phyloP scores from a whole-genome alignment of 352 stramenopile genomes.

The Elongisporangium undulatum region DNA sequence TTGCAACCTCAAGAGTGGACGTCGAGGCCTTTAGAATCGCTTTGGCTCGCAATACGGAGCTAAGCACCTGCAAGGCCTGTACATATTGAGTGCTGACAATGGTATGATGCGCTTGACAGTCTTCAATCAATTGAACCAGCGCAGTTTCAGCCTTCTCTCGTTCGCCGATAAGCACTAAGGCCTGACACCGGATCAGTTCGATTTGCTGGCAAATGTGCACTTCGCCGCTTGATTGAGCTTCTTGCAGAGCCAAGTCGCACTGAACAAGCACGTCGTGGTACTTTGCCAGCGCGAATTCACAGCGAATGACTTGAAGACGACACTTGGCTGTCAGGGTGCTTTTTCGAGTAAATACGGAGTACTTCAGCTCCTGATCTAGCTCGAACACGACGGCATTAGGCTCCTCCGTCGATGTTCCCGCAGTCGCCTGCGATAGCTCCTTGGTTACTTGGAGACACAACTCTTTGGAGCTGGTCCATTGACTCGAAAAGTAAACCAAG shows the following conservation, averaged over 20 bases:
- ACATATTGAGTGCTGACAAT: conserved; percentile 32
- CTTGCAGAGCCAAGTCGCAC: conserved; percentile 25
- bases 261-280: conserved; percentile 24
- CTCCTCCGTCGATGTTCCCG: background rate
- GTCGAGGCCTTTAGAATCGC: conserved; percentile 11
- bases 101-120: conserved; percentile 12
- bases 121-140: conserved; percentile 20
- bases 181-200: conserved; percentile 31
- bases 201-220: conserved; percentile 35
- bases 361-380: conserved; percentile 39
- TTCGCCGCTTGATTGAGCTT: conserved; percentile 32
- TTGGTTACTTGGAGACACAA: conserved; percentile 18
- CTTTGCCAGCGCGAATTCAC: conserved; percentile 24
- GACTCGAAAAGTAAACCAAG: conserved; percentile 25
- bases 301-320: conserved; percentile 28
- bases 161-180: conserved; percentile 32
- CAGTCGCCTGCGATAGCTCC: conserved; percentile 7
- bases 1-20: conserved; percentile 9
- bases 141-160: conserved; percentile 16
- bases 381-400: conserved; percentile 4
- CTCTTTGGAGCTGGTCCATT: conserved; percentile 24
- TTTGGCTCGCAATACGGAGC: conserved; percentile 31
- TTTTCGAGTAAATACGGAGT: conserved; percentile 18
- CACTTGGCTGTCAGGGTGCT: conserved; percentile 38
- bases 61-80: conserved; percentile 27